Conservation (phyloP, 805 yeast species). For the Hanseniaspora guilliermondii region DNA sequence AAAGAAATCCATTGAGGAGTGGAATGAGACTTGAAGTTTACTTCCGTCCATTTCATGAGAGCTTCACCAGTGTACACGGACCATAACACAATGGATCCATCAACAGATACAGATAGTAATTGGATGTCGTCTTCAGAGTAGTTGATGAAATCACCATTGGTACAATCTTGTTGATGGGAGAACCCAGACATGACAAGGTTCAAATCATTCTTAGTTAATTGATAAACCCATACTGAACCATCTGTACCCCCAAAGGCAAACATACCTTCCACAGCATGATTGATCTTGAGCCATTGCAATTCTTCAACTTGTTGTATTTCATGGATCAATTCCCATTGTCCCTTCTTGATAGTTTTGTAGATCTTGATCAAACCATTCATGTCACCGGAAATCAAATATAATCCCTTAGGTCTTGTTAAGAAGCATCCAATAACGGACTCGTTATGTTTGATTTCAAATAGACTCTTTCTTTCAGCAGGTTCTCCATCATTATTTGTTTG, state of each 20-base stretch:
- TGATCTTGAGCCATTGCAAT: slow-evolving; percentile 68
- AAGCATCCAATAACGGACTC: slow-evolving; percentile 81
- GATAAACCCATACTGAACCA: slow-evolving; percentile 91
- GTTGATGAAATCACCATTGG: slow-evolving; percentile 64
- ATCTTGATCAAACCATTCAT: slow-evolving; percentile 82
- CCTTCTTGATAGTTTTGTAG: slow-evolving; percentile 58
- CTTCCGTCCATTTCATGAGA: slow-evolving; percentile 51
- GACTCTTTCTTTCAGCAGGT: slow-evolving; percentile 68
- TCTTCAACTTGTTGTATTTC: slow-evolving; percentile 82
- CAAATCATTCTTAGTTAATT: slow-evolving; percentile 47
- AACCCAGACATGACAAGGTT: slow-evolving; percentile 69
- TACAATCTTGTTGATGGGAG: slow-evolving; percentile 69
- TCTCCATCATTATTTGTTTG: slow-evolving; percentile 36
- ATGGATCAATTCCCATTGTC: slow-evolving; percentile 68
- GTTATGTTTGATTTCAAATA: slow-evolving; percentile 70
- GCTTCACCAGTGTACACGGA: slow-evolving; percentile 67
- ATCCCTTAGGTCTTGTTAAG: slow-evolving; percentile 65
- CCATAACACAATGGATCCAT: slow-evolving; percentile 80
- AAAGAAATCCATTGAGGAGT: slow-evolving; percentile 80
- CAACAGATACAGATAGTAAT: slow-evolving; percentile 69
- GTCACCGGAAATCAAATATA: slow-evolving; percentile 75
- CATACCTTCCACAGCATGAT: slow-evolving; percentile 56
- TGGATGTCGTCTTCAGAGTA: slow-evolving; percentile 43
- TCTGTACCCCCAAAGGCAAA: slow-evolving; percentile 88
- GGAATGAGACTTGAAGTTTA: slow-evolving; percentile 56